Evolutionary conservation across 2,329 filamentous ascomycete genomes (phyloP).

Genomic region (Trichoderma guizhouense): DNA sequence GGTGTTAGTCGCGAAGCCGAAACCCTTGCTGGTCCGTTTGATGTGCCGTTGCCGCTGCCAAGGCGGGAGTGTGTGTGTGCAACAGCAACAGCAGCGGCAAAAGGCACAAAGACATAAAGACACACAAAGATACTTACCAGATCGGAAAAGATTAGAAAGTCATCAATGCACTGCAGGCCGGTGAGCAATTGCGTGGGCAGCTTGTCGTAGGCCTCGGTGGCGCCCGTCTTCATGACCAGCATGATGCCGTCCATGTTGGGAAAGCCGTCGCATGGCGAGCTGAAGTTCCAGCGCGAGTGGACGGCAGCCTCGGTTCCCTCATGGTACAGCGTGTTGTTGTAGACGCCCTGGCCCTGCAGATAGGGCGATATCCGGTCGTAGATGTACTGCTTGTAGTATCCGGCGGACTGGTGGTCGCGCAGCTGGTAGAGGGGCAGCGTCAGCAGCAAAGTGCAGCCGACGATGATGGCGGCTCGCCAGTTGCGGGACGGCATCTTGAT

Average conservation of each 20-base stretch:
- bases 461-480: conserved; percentile 28
- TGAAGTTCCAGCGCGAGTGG: conserved; percentile 36
- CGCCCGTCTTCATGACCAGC: conserved; percentile 58
- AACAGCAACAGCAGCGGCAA: not conserved
- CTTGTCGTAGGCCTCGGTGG: conserved; percentile 52
- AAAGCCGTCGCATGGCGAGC: conserved; percentile 39
- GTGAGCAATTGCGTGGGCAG: conserved; percentile 56
- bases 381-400: conserved; percentile 27
- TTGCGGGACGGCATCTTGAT: conserved; percentile 24
- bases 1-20: conserved; percentile 1
- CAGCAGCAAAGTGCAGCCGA: conserved; percentile 29
- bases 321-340: conserved; percentile 40
- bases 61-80: not conserved
- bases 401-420: conserved; percentile 26
- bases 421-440: conserved; percentile 32
- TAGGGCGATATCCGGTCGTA: conserved; percentile 32
- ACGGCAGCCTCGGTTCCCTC: conserved; percentile 34
- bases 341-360: conserved; percentile 28
- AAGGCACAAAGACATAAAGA: too few relatives aligned
- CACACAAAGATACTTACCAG: conserved; percentile 29
- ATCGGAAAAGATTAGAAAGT: conserved; percentile 58
- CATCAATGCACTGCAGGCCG: conserved; percentile 49
- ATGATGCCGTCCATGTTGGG: conserved; percentile 43
- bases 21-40: not conserved
- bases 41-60: not conserved